Conservation (phyloP, 768 basidiomycete species). For the Xerocomellus chrysenteron region DNA sequence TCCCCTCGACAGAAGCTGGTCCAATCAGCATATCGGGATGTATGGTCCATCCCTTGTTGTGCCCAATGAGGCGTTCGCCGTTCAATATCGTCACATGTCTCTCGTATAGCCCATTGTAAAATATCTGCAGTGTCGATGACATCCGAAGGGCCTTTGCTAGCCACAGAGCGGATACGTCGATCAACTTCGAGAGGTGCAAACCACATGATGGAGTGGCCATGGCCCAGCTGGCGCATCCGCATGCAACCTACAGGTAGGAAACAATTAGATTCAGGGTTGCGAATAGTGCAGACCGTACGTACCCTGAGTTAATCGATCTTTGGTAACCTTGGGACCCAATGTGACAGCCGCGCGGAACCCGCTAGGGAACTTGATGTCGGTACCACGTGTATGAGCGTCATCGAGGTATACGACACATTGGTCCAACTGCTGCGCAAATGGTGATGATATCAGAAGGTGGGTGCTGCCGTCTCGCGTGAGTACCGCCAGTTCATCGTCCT, state of each 20-base stretch:
- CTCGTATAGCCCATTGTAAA: constrained; percentile 44
- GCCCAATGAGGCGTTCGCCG: constrained; percentile 43
- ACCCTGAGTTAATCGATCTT: constrained; percentile 20
- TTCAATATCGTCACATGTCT: constrained; percentile 44
- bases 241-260: constrained; percentile 43
- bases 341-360: constrained; percentile 18
- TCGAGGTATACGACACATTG: constrained; percentile 27
- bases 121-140: constrained; percentile 33
- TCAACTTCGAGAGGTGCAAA: constrained; percentile 48
- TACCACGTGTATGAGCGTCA: constrained; percentile 20
- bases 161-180: constrained; percentile 34
- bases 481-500: constrained; percentile 35
- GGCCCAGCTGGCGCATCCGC: constrained; percentile 52
- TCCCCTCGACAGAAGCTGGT: constrained; percentile 9
- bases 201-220: constrained; percentile 47
- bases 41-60: constrained; percentile 42
- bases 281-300: not conserved
- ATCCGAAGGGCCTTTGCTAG: constrained; percentile 5
- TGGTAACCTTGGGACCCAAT: constrained; percentile 16
- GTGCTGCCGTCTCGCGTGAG: constrained; percentile 28
- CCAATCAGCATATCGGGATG: constrained; percentile 28
- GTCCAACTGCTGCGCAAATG: constrained; percentile 35
- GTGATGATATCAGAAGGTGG: constrained; percentile 33
- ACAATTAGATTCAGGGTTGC: not conserved
- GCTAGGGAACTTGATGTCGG: constrained; percentile 17